A percentile compares a stretch with the other conserved stretches of the same genome.
These are phyloP conservation scores for Cercospora janseana DNA, from an alignment of 2,329 filamentous ascomycete genomes.

Conservation along the genomic window DNA sequence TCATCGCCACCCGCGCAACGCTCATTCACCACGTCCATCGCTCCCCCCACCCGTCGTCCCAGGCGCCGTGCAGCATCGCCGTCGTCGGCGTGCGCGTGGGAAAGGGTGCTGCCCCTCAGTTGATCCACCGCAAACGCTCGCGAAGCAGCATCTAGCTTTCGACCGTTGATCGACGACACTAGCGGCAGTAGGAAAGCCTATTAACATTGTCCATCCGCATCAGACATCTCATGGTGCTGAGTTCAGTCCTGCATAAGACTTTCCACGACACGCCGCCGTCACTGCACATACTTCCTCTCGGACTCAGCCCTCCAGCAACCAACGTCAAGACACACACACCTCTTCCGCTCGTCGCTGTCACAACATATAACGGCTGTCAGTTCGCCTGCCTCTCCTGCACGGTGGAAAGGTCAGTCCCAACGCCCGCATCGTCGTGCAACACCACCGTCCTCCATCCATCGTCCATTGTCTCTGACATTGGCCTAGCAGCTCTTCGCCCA, in stretches of 20 bases:
- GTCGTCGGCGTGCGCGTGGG: conserved; percentile 10
- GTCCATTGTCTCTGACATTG: conserved; percentile 11
- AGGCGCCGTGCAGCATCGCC: not conserved
- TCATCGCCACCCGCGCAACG: conserved; percentile 2
- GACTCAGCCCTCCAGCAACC: conserved; percentile 18
- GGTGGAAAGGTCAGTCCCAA: conserved; percentile 22
- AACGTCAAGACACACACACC: conserved; percentile 26
- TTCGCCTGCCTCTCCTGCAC: conserved; percentile 15
- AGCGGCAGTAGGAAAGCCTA: conserved; percentile 22
- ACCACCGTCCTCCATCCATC: conserved; percentile 5
- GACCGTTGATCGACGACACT: conserved; percentile 12
- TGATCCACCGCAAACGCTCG: conserved; percentile 7
- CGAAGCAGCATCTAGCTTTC: conserved; percentile 12
- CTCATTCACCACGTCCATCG: not conserved
- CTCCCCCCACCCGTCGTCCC: not conserved
- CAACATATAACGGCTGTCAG: conserved; percentile 22
- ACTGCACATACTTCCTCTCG: conserved; percentile 22
- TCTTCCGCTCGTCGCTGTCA: conserved; percentile 17
- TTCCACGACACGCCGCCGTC: conserved; percentile 14
- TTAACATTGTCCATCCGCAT: conserved; percentile 22
- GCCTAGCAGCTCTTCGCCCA: conserved; percentile 18
- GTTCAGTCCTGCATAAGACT: conserved; percentile 15
- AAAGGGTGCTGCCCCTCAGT: conserved; percentile 9
- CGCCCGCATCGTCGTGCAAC: conserved; percentile 16
- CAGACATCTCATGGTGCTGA: conserved; percentile 17